Conservation (phyloP, 257 asterid species). For the Solanum acaule region DNA sequence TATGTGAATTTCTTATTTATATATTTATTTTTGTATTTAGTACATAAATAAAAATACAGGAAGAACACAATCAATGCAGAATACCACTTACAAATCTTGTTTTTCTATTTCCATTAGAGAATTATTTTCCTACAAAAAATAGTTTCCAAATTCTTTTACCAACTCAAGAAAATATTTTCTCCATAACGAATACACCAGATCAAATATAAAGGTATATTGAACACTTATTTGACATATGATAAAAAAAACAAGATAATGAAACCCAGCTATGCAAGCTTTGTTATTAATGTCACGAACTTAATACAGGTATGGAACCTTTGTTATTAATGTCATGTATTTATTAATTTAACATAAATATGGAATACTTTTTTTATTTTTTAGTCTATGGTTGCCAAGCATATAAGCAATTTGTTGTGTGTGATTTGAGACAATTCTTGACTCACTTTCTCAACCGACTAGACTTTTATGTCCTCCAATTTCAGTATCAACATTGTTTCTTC, state of each 20-base stretch:
- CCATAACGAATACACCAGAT: not conserved
- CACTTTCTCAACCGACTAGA: not conserved
- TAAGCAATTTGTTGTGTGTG: not conserved
- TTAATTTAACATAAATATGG: not conserved
- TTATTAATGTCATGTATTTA: not conserved
- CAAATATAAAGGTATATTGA: no score
- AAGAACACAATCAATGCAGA: no score
- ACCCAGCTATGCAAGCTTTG: not conserved
- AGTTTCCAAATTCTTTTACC: no score
- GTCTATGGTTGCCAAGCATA: not conserved
- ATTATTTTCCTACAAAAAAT: no score
- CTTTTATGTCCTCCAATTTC: not conserved
- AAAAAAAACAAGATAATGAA: no score
- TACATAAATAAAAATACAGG: no score
- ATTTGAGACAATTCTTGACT: not conserved
- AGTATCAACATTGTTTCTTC: not conserved
- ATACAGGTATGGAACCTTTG: not conserved
- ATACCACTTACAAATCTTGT: not conserved
- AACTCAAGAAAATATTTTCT: no score
- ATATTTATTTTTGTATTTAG: no score
- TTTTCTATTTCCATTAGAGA: no score
- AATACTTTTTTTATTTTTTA: not conserved
- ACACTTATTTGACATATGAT: no score
- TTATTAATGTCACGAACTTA: not conserved
- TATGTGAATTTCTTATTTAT: no score